Percentiles rank a stretch among this genome's conserved stretches.
phyloP scores from a whole-genome alignment of 179 eudicot genomes.

The Silene noctiflora region DNA sequence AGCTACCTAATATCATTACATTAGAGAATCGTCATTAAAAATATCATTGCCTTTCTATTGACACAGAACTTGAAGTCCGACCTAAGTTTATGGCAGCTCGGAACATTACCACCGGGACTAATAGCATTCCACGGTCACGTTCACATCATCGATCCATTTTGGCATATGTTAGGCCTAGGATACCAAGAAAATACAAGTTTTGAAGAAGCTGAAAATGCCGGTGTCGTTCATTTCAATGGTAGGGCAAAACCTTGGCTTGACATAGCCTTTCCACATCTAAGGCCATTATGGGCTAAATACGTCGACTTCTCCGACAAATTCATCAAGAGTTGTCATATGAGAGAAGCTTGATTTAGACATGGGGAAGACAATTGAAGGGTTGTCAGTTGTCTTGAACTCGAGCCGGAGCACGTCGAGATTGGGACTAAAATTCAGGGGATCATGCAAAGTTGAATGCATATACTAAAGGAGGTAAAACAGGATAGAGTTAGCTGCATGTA shows the following conservation, averaged over 20 bases:
- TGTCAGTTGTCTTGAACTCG: conserved; percentile 24
- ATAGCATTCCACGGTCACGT: conserved; percentile 87
- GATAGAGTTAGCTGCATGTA: neutral
- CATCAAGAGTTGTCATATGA: conserved; percentile 71
- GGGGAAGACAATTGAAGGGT: neutral
- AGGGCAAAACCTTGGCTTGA: conserved; percentile 96
- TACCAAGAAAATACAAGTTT: conserved; percentile 81
- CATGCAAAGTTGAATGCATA: neutral
- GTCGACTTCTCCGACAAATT: conserved; percentile 70
- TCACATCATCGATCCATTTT: conserved; percentile 62
- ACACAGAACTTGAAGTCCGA: conserved; percentile 88
- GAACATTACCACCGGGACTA: conserved; percentile 90
- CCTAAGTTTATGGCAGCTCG: conserved; percentile 94
- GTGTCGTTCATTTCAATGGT: conserved; percentile 86
- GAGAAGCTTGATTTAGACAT: conserved; percentile 34
- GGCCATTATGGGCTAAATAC: conserved; percentile 78
- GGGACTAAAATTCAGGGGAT: conserved; percentile 13
- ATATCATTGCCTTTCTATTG: neutral
- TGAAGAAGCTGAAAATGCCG: conserved; percentile 70
- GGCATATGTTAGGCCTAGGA: conserved; percentile 97
- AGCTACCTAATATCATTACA: neutral
- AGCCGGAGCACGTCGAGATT: conserved; percentile 23
- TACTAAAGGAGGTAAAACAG: neutral
- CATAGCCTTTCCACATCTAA: conserved; percentile 78
- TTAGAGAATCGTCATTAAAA: too few relatives aligned